Conservation (phyloP, 305 asterid species). For the Vinca major region DNA sequence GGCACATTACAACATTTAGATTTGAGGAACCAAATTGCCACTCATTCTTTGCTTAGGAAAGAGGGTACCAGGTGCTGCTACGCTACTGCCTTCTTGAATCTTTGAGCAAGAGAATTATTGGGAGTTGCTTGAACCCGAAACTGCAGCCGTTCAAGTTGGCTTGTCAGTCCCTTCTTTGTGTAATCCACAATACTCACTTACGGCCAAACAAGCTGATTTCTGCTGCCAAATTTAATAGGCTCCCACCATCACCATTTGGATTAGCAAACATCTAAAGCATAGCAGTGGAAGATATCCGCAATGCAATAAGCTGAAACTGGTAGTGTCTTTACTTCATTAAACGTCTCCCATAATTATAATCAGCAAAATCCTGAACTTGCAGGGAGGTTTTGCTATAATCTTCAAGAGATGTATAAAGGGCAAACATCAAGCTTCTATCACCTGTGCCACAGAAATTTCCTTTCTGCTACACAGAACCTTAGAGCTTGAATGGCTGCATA, state of each 20-base stretch:
- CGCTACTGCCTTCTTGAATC: background rate
- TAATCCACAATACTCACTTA: background rate
- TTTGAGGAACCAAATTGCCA: background rate
- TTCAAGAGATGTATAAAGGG: background rate
- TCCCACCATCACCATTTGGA: too few relatives aligned
- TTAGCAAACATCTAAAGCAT: background rate
- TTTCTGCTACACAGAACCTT: background rate
- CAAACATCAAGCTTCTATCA: background rate
- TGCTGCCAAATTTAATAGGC: background rate
- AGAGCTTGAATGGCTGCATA: background rate
- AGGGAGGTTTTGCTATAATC: background rate
- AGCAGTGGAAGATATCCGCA: background rate
- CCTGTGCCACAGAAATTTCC: background rate
- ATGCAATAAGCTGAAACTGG: background rate
- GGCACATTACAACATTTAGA: background rate
- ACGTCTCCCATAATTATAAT: background rate
- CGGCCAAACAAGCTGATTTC: background rate
- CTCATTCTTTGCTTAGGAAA: background rate
- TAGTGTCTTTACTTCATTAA: background rate
- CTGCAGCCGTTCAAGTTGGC: background rate
- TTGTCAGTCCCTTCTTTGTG: background rate
- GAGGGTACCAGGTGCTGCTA: background rate
- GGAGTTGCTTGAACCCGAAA: background rate
- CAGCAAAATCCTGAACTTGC: background rate
- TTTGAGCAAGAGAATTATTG: background rate